These are phyloP conservation scores for Ceratocystiopsis sp. DNA, from an alignment of 2,329 filamentous ascomycete genomes.

Conservation along the genomic window DNA sequence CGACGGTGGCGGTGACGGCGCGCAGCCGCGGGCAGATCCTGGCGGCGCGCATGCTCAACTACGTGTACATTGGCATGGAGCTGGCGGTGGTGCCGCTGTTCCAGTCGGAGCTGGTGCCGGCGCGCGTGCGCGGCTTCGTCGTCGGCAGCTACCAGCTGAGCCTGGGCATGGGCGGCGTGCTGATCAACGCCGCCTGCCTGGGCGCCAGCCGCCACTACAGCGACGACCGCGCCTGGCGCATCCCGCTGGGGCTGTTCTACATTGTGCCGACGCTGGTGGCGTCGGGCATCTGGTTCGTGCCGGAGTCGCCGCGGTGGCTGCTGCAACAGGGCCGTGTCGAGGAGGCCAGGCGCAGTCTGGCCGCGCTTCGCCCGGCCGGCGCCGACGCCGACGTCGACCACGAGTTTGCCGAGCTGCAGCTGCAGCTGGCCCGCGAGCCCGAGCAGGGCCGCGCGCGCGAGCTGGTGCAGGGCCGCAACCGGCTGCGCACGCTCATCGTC, in stretches of 20 bases:
- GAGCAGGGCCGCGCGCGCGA: constrained; percentile 1
- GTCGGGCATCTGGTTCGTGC: constrained; percentile 2
- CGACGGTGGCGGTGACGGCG: constrained; percentile 18
- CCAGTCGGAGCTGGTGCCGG: constrained; percentile 18
- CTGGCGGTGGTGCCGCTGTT: constrained; percentile 20
- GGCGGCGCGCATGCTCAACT: constrained; percentile 19
- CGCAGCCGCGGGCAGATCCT: constrained; percentile 16
- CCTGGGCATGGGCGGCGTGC: constrained; percentile 11
- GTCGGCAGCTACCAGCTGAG: constrained; percentile 20
- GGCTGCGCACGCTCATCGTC: constrained; percentile 1
- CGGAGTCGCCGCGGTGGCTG: constrained; percentile 7
- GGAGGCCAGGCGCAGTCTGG: neutral
- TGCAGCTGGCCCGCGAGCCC: neutral
- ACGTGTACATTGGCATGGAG: constrained; percentile 23
- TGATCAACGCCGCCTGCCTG: constrained; percentile 14
- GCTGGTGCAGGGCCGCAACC: constrained; percentile 2
- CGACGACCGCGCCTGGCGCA: constrained; percentile 17
- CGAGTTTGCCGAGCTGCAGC: constrained; percentile 5
- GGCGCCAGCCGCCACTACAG: constrained; percentile 13
- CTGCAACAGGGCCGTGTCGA: constrained; percentile 1
- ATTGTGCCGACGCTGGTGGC: constrained; percentile 1
- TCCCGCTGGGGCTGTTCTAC: constrained; percentile 17
- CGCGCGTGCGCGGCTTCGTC: constrained; percentile 15
- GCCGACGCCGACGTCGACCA: constrained; percentile 7
- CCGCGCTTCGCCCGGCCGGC: constrained; percentile 5